Conservation (phyloP, 2,329 filamentous ascomycete genomes). For the Tolypocladium sp. region DNA sequence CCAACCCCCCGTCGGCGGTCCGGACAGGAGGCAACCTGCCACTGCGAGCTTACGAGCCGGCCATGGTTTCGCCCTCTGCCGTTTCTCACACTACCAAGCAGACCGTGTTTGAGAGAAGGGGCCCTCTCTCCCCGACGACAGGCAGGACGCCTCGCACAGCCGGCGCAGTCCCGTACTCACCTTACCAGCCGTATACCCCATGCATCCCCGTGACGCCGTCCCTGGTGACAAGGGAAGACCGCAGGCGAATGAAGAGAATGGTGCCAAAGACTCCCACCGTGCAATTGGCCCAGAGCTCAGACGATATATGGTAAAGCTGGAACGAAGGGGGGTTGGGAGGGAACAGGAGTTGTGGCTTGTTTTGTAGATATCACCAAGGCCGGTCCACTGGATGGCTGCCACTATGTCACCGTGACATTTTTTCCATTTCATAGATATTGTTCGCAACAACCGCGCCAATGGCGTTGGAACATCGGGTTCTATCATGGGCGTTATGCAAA, state of each 20-base stretch:
- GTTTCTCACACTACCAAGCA: constrained; percentile 46
- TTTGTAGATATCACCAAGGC: constrained; percentile 15
- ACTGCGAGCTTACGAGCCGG: constrained; percentile 53
- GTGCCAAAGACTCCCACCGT: constrained; percentile 54
- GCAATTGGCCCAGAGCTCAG: constrained; percentile 51
- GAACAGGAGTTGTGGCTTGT: background rate
- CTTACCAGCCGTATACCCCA: constrained; percentile 72
- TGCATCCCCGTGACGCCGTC: constrained; percentile 69
- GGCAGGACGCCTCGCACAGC: constrained; percentile 55
- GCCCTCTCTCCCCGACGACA: constrained; percentile 44
- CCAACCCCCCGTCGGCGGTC: constrained; percentile 43
- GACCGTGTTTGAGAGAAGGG: constrained; percentile 52
- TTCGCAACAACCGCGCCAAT: background rate
- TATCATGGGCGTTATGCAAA: no score
- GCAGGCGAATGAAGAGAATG: constrained; percentile 58
- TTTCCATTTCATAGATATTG: background rate
- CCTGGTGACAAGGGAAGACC: constrained; percentile 60
- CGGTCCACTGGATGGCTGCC: constrained; percentile 4
- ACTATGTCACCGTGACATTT: constrained; percentile 15
- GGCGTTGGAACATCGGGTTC: background rate
- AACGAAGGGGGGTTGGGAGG: background rate
- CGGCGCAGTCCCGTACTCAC: constrained; percentile 59
- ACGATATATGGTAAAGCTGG: constrained; percentile 55
- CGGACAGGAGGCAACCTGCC: constrained; percentile 49
- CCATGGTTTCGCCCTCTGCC: constrained; percentile 40